Base-by-base conservation (phyloP, 495 filamentous ascomycete species). In the Haplographium delicatum region DNA sequence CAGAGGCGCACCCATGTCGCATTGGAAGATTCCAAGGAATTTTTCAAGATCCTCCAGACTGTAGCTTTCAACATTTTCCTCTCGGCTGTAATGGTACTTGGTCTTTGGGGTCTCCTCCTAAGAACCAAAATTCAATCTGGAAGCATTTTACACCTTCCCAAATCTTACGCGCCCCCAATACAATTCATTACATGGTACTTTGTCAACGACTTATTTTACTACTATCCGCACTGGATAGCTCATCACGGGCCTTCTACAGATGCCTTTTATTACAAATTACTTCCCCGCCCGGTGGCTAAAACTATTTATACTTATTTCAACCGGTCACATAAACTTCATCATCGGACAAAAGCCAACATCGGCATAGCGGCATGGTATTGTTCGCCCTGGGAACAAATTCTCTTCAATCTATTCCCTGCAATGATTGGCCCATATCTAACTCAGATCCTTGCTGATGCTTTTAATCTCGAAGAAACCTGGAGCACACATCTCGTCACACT, bases 201-300 rank as follows among this genome's bases (percentile, higher is more conserved):
- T 1, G 11, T 44, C 42, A 44, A 44, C 42, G 25, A 44, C n/a
- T 16, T 44, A 4, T 44, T 44, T 18, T 44, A 44, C 42, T 44
- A 28, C 24, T 44, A 44, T 26, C 42, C 42, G 1, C 42, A 44
- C 42, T 44, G 42, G 42, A 44, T 44, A 7, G 42, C 42, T 9
- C 42, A 44, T 18, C 42, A 44, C 42, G 11, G 20, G 10, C 42
- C 42, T 15, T 44, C 42, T 15, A 15, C 42, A 1, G 25, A 16
- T 26, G 27, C 42, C 2, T 44, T 44, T 26, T 44, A 44, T 5
- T 44, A 27, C 42, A 30, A 18, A 18, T 4, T 44, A 0, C 42
- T 44, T 1, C 42, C 42, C 16, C 10, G n/a, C 4, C 0, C 13
- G 1, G 4, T 44, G n/a, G 42, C 42, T 8, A 44, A 44, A 23